Conservation (phyloP, 768 basidiomycete genomes). For the Suillus lakei region DNA sequence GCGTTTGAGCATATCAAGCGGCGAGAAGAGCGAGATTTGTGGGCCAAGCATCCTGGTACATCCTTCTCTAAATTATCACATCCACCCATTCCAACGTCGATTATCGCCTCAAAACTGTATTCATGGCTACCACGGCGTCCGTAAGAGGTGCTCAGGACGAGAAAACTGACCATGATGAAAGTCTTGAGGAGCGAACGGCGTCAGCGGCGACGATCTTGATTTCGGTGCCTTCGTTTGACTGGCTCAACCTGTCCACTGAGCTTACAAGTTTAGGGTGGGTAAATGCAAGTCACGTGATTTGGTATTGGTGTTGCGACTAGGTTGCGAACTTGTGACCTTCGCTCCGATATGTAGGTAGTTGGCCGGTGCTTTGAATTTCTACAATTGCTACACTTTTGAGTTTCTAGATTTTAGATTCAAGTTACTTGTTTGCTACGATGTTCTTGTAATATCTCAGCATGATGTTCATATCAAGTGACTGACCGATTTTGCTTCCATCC, state of each 20-base stretch:
- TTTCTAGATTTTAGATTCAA: no score
- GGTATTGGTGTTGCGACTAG: no score
- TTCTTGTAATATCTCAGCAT: no score
- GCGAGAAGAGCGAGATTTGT: not conserved
- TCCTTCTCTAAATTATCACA: slow-evolving; percentile 23
- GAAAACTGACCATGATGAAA: slow-evolving; percentile 36
- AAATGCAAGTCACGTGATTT: slow-evolving; percentile 26
- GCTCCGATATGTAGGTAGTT: no score
- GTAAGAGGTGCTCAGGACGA: slow-evolving; percentile 7
- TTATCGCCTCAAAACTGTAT: slow-evolving; percentile 1
- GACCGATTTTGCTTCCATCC: no score
- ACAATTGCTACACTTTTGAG: no score
- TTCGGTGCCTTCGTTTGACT: slow-evolving; percentile 20
- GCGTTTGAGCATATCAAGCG: slow-evolving; percentile 6
- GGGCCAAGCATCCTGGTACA: slow-evolving; percentile 18
- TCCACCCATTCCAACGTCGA: slow-evolving; percentile 29
- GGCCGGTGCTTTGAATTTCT: no score
- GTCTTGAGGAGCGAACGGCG: slow-evolving; percentile 31
- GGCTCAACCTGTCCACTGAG: not conserved
- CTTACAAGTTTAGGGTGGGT: slow-evolving; percentile 30
- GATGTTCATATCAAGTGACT: no score
- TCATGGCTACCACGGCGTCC: not conserved
- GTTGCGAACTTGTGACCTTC: no score
- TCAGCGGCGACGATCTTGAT: slow-evolving; percentile 27
- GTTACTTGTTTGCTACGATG: no score